Conservation (phyloP, 768 basidiomycete species). For the Russula virescens region DNA sequence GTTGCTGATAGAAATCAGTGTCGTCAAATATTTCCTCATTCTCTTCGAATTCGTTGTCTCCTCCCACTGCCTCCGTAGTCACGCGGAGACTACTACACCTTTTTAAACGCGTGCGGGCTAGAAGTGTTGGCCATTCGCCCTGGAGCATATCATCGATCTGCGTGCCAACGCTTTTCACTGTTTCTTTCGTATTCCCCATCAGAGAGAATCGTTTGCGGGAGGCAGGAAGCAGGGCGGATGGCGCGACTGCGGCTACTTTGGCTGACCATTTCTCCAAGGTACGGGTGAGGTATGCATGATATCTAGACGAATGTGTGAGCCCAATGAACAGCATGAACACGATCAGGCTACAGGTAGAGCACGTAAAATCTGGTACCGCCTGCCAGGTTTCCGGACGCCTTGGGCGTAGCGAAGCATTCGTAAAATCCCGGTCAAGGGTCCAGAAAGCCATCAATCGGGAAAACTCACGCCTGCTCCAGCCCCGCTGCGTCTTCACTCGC, state of each 20-base stretch:
- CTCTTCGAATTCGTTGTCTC: slow-evolving; percentile 33
- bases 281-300: slow-evolving; percentile 67
- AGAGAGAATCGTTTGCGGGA: slow-evolving; percentile 63
- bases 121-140: slow-evolving; percentile 47
- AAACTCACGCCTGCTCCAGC: slow-evolving; percentile 23
- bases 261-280: slow-evolving; percentile 92
- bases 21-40: slow-evolving; percentile 69
- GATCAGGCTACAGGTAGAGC: background rate
- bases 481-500: slow-evolving; percentile 19
- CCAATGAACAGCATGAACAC: background rate
- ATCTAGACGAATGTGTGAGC: slow-evolving; percentile 30
- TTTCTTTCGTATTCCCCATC: slow-evolving; percentile 34
- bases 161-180: slow-evolving; percentile 58
- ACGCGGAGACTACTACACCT: slow-evolving; percentile 46
- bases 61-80: slow-evolving; percentile 28
- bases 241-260: slow-evolving; percentile 90
- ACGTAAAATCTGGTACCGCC: slow-evolving; percentile 29
- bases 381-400: background rate
- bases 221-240: slow-evolving; percentile 63
- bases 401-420: background rate
- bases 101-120: slow-evolving; percentile 57
- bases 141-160: slow-evolving; percentile 69
- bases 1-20: slow-evolving; percentile 88
- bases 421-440: background rate
- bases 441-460: slow-evolving; percentile 30